These are phyloP conservation scores for Ceratobasidium sp. DNA, from an alignment of 1,284 basidiomycete species.

Conservation along the genomic window DNA sequence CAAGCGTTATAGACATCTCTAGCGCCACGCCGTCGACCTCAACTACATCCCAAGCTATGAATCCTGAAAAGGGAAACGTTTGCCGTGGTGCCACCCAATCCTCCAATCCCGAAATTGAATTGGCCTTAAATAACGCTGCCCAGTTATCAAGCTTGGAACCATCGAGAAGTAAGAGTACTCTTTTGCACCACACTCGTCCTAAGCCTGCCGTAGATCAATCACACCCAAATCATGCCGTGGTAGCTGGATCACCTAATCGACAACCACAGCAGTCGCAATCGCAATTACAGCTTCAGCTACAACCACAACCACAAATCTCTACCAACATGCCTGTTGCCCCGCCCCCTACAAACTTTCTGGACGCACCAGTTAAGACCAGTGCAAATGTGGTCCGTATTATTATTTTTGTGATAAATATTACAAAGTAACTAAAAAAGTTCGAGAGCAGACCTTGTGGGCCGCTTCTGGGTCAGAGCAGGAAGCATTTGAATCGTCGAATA, in stretches of 20 bases:
- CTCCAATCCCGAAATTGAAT: not conserved
- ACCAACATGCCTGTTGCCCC: not conserved
- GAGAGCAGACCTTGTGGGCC: constrained; percentile 14
- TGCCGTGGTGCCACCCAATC: not conserved
- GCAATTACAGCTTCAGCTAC: not conserved
- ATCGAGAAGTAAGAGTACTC: not conserved
- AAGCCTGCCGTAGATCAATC: not conserved
- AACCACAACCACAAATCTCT: not conserved
- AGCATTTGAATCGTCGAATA: constrained; percentile 25
- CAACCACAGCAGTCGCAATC: not conserved
- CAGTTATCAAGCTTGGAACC: too few species aligned
- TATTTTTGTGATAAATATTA: not conserved
- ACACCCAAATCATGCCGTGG: not conserved
- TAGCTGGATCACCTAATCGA: not conserved
- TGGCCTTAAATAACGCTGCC: too few species aligned
- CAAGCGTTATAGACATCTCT: not conserved
- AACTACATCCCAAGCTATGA: not conserved
- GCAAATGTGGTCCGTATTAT: constrained; percentile 20
- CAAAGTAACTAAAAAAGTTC: not conserved
- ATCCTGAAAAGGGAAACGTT: not conserved
- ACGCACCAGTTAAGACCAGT: not conserved
- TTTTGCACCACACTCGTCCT: not conserved
- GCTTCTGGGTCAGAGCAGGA: constrained; percentile 4
- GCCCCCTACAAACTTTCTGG: not conserved
- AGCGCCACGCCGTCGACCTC: not conserved